A percentile compares a stretch with the other conserved stretches of the same genome.
Conservation (phyloP, 2,329 filamentous ascomycete species). For the Ceratocystis cubensis region DNA sequence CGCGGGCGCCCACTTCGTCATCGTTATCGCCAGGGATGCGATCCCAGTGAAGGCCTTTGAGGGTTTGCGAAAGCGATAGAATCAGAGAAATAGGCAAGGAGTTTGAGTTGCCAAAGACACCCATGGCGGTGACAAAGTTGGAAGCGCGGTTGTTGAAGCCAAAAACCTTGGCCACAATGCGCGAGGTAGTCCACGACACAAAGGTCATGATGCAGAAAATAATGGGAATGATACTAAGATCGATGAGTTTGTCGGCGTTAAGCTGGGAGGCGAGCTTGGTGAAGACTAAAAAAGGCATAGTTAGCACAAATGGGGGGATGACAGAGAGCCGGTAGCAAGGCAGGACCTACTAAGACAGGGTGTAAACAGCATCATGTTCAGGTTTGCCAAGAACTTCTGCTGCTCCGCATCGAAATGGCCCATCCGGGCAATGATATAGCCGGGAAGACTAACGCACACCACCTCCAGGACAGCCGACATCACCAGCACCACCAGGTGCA, state of each 20-base stretch:
- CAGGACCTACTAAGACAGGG: conserved; percentile 71
- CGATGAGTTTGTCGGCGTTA: conserved; percentile 76
- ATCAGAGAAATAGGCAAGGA: conserved; percentile 94
- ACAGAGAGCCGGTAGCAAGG: background rate
- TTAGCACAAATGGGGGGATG: background rate
- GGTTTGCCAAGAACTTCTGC: conserved; percentile 91
- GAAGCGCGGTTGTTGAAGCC: conserved; percentile 71
- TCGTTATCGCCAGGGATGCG: conserved; percentile 85
- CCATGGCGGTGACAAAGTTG: conserved; percentile 97
- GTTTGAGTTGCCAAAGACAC: conserved; percentile 94
- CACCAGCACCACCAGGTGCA: conserved; percentile 64
- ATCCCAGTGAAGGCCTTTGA: conserved; percentile 88
- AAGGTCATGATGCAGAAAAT: conserved; percentile 83
- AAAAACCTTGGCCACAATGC: conserved; percentile 58
- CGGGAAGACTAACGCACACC: conserved; percentile 84
- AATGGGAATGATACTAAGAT: conserved; percentile 85
- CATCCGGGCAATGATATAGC: conserved; percentile 78
- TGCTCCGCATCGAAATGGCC: conserved; percentile 92
- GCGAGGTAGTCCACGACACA: conserved; percentile 70
- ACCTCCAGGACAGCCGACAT: conserved; percentile 93
- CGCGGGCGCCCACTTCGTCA: conserved; percentile 82
- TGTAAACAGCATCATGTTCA: conserved; percentile 93
- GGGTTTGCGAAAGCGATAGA: conserved; percentile 80
- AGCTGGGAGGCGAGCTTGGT: conserved; percentile 93
- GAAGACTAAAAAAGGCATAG: conserved; percentile 47